Conservation (phyloP, 495 filamentous ascomycete species). For the Chlorociboria aeruginascens region DNA sequence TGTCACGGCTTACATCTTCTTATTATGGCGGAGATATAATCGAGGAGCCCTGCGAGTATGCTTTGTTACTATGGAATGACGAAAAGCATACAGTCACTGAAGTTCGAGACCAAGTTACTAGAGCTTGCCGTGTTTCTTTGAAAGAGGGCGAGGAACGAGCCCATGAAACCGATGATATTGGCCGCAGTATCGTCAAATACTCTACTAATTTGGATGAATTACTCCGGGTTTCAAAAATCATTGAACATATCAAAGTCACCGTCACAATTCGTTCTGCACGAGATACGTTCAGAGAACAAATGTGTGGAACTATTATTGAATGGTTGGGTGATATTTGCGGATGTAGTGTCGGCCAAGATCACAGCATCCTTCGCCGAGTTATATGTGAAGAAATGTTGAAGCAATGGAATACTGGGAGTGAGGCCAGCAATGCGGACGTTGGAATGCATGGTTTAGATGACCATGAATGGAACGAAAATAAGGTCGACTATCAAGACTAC, state of each 20-base stretch:
- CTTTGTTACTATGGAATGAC: constrained; percentile 93
- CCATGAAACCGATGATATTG: constrained; percentile 76
- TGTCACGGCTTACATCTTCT: constrained; percentile 59
- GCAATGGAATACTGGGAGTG: constrained; percentile 76
- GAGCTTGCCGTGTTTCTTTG: constrained; percentile 67
- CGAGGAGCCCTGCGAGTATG: constrained; percentile 55
- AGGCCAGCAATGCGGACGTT: constrained; percentile 70
- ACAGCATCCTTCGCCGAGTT: constrained; percentile 62
- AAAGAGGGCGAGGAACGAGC: constrained; percentile 63
- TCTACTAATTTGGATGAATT: constrained; percentile 57
- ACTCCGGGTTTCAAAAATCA: constrained; percentile 61
- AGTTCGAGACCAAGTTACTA: constrained; percentile 75
- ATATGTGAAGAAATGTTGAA: constrained; percentile 87
- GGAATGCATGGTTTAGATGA: constrained; percentile 85
- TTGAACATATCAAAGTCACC: constrained; percentile 93
- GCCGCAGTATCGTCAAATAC: constrained; percentile 72
- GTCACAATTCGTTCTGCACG: constrained; percentile 87
- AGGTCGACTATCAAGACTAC: constrained; percentile 11
- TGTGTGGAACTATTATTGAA: constrained; percentile 95
- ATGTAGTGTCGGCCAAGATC: constrained; percentile 72
- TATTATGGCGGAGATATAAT: constrained; percentile 43
- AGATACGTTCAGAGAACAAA: constrained; percentile 94
- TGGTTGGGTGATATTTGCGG: constrained; percentile 91
- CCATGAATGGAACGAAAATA: constrained; percentile 43
- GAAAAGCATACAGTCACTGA: constrained; percentile 97